A percentile compares a stretch with the other conserved stretches of the same genome.
These are phyloP conservation scores for Candida ulmi DNA, from an alignment of 805 yeast species.

Conservation along the genomic window DNA sequence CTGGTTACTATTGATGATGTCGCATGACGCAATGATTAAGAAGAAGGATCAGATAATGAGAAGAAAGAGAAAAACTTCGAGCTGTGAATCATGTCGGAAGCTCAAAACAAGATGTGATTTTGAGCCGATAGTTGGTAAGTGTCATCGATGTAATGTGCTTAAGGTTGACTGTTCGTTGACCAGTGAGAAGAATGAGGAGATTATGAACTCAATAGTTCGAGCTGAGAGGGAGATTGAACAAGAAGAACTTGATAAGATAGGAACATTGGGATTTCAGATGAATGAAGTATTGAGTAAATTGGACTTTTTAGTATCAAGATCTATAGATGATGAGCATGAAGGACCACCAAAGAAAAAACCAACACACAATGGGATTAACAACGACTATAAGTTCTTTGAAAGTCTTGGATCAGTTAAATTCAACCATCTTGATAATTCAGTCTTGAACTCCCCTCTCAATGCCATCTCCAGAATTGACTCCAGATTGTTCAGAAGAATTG, in stretches of 20 bases:
- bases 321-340: too few relatives aligned
- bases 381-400: conserved; percentile 9
- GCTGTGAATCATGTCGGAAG: conserved; percentile 48
- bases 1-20: too few relatives aligned
- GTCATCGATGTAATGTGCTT: conserved; percentile 47
- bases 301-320: conserved; percentile 4
- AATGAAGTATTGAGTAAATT: conserved; percentile 23
- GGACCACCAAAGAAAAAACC: too few relatives aligned
- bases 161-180: conserved; percentile 44
- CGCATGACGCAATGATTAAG: background rate
- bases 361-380: conserved; percentile 1
- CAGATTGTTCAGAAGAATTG: conserved; percentile 29
- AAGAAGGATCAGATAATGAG: conserved; percentile 13
- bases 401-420: conserved; percentile 12
- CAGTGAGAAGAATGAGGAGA: conserved; percentile 23
- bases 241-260: conserved; percentile 6
- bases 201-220: conserved; percentile 10
- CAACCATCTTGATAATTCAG: conserved; percentile 21
- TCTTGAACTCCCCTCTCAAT: conserved; percentile 30
- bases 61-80: conserved; percentile 35
- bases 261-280: conserved; percentile 12
- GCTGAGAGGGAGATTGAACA: conserved; percentile 3
- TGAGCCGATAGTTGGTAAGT: conserved; percentile 36
- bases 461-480: conserved; percentile 33
- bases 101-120: conserved; percentile 55